These are phyloP conservation scores for Trebouxia sp. DNA, from an alignment of 139 green algal species.

Conservation along the genomic window DNA sequence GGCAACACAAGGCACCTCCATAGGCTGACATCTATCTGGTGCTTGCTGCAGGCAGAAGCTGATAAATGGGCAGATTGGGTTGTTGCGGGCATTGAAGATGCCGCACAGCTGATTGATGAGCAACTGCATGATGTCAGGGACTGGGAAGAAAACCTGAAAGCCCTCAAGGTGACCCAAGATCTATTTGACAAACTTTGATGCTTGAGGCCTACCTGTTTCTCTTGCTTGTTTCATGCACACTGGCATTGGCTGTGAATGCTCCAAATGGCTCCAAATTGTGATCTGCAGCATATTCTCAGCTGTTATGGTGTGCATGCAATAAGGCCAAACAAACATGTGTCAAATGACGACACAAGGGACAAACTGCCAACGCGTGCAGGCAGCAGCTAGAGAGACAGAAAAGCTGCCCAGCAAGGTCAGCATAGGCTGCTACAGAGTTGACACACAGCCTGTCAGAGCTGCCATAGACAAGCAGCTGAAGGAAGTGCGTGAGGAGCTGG, in stretches of 20 bases:
- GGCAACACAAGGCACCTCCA: too few species aligned
- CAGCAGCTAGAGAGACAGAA: constrained; percentile 55
- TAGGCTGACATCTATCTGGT: neutral
- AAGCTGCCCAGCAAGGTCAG: constrained; percentile 64
- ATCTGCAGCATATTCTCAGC: neutral
- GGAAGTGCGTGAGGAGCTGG: constrained; percentile 63
- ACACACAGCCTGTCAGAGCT: constrained; percentile 60
- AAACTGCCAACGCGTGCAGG: neutral
- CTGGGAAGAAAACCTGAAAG: constrained; percentile 77
- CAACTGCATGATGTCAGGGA: constrained; percentile 62
- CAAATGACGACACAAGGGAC: too few species aligned
- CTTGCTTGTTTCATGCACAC: too few species aligned
- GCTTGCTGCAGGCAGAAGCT: constrained; percentile 54
- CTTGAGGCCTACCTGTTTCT: too few species aligned
- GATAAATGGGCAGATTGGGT: constrained; percentile 79
- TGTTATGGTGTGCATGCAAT: neutral
- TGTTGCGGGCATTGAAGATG: constrained; percentile 60
- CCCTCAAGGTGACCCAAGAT: constrained; percentile 68
- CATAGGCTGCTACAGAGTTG: constrained; percentile 57
- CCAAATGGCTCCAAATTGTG: too few species aligned
- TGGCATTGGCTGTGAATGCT: too few species aligned
- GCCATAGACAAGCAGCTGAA: constrained; percentile 73
- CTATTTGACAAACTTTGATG: too few species aligned
- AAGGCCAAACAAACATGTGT: neutral
- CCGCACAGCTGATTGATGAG: constrained; percentile 76